Percentiles rank a stretch among this genome's conserved stretches.
These are phyloP conservation scores for Elaeis oleifera DNA, from an alignment of 202 grass and related monocot genomes.

Conservation along the genomic window DNA sequence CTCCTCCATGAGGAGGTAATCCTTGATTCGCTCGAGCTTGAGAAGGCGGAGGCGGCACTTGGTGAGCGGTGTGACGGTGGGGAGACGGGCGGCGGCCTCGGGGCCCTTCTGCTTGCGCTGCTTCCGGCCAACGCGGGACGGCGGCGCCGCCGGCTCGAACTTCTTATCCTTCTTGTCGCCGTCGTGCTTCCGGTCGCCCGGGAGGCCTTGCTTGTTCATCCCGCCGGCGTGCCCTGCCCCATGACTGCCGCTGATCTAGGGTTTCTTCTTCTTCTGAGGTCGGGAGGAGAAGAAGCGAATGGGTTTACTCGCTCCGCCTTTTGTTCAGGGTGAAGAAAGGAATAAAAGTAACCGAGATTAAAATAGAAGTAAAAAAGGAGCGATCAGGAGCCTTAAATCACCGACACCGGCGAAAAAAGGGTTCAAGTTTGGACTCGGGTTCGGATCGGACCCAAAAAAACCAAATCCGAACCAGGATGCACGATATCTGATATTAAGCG, in stretches of 20 bases:
- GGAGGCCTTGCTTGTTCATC: conserved; percentile 85
- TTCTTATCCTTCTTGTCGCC: conserved; percentile 84
- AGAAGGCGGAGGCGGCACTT: conserved; percentile 95
- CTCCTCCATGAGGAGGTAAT: conserved; percentile 98
- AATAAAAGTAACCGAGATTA: no score
- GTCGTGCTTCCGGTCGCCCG: conserved; percentile 70
- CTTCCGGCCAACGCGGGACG: conserved; percentile 88
- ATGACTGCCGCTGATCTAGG: conserved; percentile 22
- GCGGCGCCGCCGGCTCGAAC: conserved; percentile 86
- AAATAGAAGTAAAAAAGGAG: no score
- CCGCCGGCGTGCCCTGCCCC: conserved; percentile 89
- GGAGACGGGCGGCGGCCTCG: conserved; percentile 69
- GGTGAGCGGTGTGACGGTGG: conserved; percentile 76
- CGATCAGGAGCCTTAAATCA: no score
- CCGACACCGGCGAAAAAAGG: no score
- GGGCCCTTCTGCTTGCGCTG: conserved; percentile 92
- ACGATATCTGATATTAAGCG: no score
- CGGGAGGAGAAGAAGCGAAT: no score
- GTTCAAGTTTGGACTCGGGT: no score
- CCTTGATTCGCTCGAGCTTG: conserved; percentile 94
- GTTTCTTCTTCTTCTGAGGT: no score
- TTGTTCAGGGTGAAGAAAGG: no score
- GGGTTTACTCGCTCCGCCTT: no score
- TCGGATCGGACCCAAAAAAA: no score
- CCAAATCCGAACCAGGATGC: no score